Conservation (phyloP, 2,329 filamentous ascomycete genomes). For the Hypoxylon sp. region DNA sequence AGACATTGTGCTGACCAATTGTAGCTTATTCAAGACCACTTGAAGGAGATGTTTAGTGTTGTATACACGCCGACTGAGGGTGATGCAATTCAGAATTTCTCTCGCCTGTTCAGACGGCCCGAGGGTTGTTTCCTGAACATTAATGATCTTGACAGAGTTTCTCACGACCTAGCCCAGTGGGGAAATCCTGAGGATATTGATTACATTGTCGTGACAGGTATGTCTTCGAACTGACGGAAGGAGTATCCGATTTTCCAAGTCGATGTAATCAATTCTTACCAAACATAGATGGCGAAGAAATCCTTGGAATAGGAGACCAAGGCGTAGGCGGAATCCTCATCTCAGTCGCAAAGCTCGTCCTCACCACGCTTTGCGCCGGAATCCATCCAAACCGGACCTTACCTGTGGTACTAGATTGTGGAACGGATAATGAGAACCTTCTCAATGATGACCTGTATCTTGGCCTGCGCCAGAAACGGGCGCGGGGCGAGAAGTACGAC, state of each 20-base stretch:
- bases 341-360: constrained; percentile 83
- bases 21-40: constrained; percentile 79
- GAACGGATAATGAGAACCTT: constrained; percentile 83
- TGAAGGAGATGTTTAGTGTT: constrained; percentile 91
- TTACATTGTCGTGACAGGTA: constrained; percentile 88
- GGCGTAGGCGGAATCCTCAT: constrained; percentile 89
- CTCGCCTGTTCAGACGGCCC: constrained; percentile 80
- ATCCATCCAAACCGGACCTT: constrained; percentile 84
- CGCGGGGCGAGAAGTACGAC: constrained; percentile 81
- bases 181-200: constrained; percentile 82
- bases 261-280: constrained; percentile 36
- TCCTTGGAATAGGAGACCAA: constrained; percentile 91
- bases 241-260: background rate
- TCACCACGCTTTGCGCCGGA: constrained; percentile 89
- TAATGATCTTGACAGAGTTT: constrained; percentile 74
- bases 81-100: constrained; percentile 89
- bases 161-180: constrained; percentile 77
- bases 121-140: constrained; percentile 88
- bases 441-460: constrained; percentile 85
- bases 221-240: constrained; percentile 46
- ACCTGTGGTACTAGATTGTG: constrained; percentile 87
- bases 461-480: constrained; percentile 76
- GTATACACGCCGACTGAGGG: constrained; percentile 94
- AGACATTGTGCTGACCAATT: constrained; percentile 17
- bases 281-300: constrained; percentile 72